Percentiles rank a stretch among this genome's conserved stretches.
These are phyloP conservation scores for Brassica carinata DNA, from an alignment of 345 rosid species.

Conservation along the genomic window DNA sequence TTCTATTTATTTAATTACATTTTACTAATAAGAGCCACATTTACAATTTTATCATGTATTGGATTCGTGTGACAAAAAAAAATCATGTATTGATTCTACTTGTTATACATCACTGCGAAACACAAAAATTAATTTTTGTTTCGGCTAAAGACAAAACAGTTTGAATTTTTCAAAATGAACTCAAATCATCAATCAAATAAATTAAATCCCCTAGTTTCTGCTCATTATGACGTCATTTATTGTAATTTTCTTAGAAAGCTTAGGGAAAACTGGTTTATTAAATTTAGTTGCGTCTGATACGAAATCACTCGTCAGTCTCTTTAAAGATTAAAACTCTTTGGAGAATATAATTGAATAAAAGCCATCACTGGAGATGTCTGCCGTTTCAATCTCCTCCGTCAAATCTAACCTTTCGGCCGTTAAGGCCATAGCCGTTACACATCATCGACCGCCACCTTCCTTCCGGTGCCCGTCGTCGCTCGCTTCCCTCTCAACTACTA, in stretches of 20 bases:
- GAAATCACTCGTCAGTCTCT: neutral
- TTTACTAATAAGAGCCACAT: neutral
- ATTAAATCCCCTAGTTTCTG: neutral
- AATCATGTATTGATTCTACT: no score
- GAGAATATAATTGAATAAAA: neutral
- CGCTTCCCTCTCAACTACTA: conserved; percentile 11
- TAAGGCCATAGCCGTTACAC: conserved; percentile 52
- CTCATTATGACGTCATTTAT: neutral
- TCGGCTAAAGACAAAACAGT: neutral
- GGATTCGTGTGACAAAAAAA: no score
- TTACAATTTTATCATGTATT: neutral
- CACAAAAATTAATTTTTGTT: neutral
- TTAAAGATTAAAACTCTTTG: neutral
- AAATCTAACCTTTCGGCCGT: conserved; percentile 35
- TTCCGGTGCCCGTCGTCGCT: conserved; percentile 27
- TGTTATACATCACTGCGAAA: no score
- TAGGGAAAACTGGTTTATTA: neutral
- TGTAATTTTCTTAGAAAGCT: neutral
- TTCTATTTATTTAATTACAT: neutral
- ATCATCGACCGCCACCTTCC: neutral
- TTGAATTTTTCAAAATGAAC: neutral
- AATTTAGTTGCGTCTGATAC: neutral
- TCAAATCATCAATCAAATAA: neutral
- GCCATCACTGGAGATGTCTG: conserved; percentile 24
- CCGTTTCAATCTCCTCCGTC: conserved; percentile 31